Percentiles rank a stretch among this genome's conserved stretches.
Evolutionary conservation across 306 rosid genomes (phyloP).

Genomic region (Dryas octopetala): DNA sequence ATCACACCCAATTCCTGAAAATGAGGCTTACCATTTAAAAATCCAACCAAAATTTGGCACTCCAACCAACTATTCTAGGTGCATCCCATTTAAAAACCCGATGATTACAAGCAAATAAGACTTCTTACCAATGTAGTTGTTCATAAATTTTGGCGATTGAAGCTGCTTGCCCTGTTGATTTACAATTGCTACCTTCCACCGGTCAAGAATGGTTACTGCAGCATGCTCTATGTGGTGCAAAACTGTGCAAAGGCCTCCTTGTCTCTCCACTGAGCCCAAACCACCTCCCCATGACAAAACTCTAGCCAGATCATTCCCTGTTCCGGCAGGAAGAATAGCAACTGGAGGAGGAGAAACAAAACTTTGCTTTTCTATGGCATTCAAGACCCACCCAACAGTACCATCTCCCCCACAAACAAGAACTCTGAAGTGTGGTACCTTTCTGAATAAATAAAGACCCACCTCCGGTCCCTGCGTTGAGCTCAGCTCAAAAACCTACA

Average conservation of each 20-base stretch:
- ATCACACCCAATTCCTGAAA: constrained; percentile 94
- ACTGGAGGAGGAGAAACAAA: constrained; percentile 98
- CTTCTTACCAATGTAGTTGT: constrained; percentile 90
- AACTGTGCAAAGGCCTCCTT: constrained; percentile 93
- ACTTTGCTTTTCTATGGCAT: constrained; percentile 89
- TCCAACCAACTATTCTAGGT: neutral
- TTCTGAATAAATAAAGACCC: constrained; percentile 87
- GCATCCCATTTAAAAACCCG: neutral
- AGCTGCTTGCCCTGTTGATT: constrained; percentile 66
- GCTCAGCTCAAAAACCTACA: constrained; percentile 89
- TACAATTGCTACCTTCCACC: constrained; percentile 82
- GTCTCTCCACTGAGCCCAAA: constrained; percentile 96
- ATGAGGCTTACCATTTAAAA: constrained; percentile 15
- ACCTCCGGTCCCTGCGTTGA: constrained; percentile 85
- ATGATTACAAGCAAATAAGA: constrained; percentile 9
- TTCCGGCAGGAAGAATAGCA: constrained; percentile 98
- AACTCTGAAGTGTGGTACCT: constrained; percentile 92
- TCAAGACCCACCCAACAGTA: constrained; percentile 95
- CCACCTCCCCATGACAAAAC: constrained; percentile 99
- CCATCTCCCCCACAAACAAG: constrained; percentile 99
- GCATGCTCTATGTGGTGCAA: constrained; percentile 89
- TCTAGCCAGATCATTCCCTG: constrained; percentile 98
- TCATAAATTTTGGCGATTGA: constrained; percentile 74
- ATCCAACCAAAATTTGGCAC: neutral
- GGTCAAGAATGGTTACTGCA: constrained; percentile 95